phyloP scores from a whole-genome alignment of 495 filamentous ascomycete genomes.

The Ramalina intermedia region DNA sequence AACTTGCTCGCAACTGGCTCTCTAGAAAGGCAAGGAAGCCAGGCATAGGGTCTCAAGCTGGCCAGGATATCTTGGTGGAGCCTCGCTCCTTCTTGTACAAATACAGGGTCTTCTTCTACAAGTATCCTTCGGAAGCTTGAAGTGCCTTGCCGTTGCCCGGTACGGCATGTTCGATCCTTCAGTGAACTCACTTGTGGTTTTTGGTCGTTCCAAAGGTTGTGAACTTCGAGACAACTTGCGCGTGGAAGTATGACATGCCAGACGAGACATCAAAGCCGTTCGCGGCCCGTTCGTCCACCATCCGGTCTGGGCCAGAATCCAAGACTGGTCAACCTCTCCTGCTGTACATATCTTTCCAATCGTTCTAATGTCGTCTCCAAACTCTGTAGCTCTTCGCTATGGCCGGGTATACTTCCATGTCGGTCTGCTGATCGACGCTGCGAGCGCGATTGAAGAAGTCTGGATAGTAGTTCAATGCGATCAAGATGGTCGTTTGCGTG shows the following conservation, averaged over 20 bases:
- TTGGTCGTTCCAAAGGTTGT: too few species aligned
- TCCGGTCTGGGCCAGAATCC: neutral
- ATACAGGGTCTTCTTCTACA: too few species aligned
- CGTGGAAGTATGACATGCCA: neutral
- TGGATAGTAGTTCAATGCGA: conserved; percentile 9
- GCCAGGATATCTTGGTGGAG: too few species aligned
- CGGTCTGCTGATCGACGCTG: neutral
- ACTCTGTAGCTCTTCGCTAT: conserved; percentile 9
- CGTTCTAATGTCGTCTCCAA: conserved; percentile 8
- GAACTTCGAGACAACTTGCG: neutral
- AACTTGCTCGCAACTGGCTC: too few species aligned
- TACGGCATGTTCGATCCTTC: too few species aligned
- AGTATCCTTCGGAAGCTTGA: too few species aligned
- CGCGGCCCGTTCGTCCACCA: conserved; percentile 4
- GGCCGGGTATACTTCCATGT: conserved; percentile 2
- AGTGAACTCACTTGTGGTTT: too few species aligned
- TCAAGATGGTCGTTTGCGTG: conserved; percentile 6
- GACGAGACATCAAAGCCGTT: conserved; percentile 7
- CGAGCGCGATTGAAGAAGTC: conserved; percentile 1
- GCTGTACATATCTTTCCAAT: conserved; percentile 8
- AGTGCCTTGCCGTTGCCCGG: too few species aligned
- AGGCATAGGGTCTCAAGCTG: too few species aligned
- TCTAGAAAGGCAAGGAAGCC: too few species aligned
- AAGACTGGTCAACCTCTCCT: conserved; percentile 4
- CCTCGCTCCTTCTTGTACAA: too few species aligned